Evolutionary conservation across 148 eudicot species (phyloP).

Genomic region (Talinum fruticosum): DNA sequence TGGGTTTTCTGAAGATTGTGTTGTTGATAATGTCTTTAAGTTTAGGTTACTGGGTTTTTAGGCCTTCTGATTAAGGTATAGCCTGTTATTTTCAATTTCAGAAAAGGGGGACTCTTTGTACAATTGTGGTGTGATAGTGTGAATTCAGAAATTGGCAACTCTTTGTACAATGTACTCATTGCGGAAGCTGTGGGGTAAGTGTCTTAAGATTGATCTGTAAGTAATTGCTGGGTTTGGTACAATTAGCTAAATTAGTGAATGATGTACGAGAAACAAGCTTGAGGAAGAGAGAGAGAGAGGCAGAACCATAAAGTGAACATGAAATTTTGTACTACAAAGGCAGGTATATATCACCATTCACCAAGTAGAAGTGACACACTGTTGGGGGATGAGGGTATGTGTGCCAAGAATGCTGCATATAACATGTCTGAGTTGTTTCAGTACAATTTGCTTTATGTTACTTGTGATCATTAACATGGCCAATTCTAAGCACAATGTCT

Average conservation of each 20-base stretch:
- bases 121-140: too few species aligned
- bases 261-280: not conserved
- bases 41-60: not conserved
- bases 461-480: not conserved
- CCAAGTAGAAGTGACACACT: not conserved
- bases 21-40: not conserved
- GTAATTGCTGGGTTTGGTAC: too few species aligned
- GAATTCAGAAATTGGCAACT: too few species aligned
- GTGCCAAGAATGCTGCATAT: not conserved
- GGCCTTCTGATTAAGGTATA: not conserved
- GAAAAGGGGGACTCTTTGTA: too few species aligned
- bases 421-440: not conserved
- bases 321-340: not conserved
- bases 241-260: not conserved
- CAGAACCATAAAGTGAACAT: not conserved
- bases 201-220: too few species aligned
- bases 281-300: not conserved
- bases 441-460: not conserved
- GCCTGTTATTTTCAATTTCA: too few species aligned
- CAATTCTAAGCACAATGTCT: slow-evolving; percentile 8
- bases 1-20: slow-evolving; percentile 9
- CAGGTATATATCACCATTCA: not conserved
- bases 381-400: not conserved
- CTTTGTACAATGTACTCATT: too few species aligned
- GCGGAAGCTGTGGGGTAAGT: too few species aligned